Conservation (phyloP, 768 basidiomycete genomes). For the Phylloporus sp. region DNA sequence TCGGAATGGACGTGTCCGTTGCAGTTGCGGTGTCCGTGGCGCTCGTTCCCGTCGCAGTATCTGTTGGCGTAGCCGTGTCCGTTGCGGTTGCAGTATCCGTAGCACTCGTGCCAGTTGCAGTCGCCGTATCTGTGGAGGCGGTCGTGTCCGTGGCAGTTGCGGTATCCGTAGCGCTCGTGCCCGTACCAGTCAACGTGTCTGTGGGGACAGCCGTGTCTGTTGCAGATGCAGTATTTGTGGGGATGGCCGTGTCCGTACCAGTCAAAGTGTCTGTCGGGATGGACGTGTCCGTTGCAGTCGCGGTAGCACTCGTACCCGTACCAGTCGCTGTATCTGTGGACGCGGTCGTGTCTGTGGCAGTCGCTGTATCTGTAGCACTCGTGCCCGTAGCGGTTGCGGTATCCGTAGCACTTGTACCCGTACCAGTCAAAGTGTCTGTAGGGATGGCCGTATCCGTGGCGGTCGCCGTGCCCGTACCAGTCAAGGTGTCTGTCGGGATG, state of each 20-base stretch:
- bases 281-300: background rate
- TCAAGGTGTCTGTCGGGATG: background rate
- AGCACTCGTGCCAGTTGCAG: too few relatives aligned
- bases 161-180: background rate
- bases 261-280: background rate
- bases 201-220: too few relatives aligned
- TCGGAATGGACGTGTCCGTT: too few relatives aligned
- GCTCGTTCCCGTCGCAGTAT: too few relatives aligned
- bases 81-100: too few relatives aligned
- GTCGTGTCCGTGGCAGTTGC: background rate
- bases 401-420: background rate
- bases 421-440: background rate
- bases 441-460: background rate
- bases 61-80: too few relatives aligned
- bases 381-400: background rate
- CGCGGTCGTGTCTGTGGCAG: background rate
- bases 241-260: background rate
- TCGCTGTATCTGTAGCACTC: background rate
- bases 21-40: too few relatives aligned
- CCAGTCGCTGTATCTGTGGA: background rate
- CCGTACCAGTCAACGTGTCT: background rate
- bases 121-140: too few relatives aligned
- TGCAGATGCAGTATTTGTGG: too few relatives aligned
- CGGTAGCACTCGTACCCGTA: background rate
- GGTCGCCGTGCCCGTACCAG: background rate